phyloP scores from a whole-genome alignment of 2,329 filamentous ascomycete species.

The Beauveria rudraprayagi region DNA sequence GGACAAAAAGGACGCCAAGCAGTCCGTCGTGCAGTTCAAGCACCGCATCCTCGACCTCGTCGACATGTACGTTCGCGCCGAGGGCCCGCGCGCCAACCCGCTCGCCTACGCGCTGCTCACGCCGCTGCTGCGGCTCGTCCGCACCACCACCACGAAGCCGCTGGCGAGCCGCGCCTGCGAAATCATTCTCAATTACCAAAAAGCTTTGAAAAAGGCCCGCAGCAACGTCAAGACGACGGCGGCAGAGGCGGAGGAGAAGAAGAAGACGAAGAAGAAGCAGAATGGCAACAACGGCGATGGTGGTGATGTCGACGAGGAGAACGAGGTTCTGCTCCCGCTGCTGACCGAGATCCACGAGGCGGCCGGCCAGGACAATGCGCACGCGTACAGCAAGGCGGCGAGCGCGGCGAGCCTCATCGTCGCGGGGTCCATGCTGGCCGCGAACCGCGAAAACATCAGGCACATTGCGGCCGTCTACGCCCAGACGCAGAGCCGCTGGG shows the following conservation, averaged over 20 bases:
- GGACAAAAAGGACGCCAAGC: conserved; percentile 78
- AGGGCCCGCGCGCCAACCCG: conserved; percentile 49
- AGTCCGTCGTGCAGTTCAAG: conserved; percentile 90
- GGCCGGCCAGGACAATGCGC: conserved; percentile 54
- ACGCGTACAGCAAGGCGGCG: conserved; percentile 64
- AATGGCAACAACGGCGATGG: neutral
- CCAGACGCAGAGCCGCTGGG: conserved; percentile 49
- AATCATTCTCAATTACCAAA: conserved; percentile 66
- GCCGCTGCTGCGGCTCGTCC: conserved; percentile 67
- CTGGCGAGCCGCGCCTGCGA: conserved; percentile 64
- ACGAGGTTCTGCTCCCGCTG: conserved; percentile 42
- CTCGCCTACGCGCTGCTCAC: conserved; percentile 63
- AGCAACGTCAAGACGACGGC: conserved; percentile 23
- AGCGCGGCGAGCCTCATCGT: conserved; percentile 65
- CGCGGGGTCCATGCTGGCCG: conserved; percentile 51
- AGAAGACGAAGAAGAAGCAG: conserved; percentile 9
- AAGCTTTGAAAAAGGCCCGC: conserved; percentile 52
- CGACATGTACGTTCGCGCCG: conserved; percentile 74
- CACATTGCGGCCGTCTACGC: conserved; percentile 57
- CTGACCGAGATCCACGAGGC: conserved; percentile 62
- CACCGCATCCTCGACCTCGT: conserved; percentile 84
- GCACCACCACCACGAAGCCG: conserved; percentile 68
- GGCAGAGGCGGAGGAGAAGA: conserved; percentile 30
- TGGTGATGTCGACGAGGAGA: conserved; percentile 31
- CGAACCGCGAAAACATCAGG: conserved; percentile 43